phyloP scores from a whole-genome alignment of 164 flowering plant species.

The Euptelea pleiosperma region DNA sequence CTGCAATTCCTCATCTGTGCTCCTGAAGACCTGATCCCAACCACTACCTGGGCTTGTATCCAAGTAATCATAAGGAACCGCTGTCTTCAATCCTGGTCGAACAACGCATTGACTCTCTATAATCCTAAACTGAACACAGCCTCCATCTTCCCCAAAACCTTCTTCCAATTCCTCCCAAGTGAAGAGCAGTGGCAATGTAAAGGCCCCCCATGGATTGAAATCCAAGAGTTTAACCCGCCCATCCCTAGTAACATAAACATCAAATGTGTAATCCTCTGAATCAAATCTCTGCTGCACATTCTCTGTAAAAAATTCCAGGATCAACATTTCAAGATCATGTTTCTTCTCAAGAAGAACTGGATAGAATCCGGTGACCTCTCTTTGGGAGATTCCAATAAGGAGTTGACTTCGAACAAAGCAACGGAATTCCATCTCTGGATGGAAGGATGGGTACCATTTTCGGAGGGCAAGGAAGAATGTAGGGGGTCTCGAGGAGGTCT shows the following conservation, averaged over 20 bases:
- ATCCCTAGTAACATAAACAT: constrained; percentile 71
- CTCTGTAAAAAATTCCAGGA: constrained; percentile 42
- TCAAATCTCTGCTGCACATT: constrained; percentile 47
- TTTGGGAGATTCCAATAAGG: constrained; percentile 76
- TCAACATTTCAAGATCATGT: constrained; percentile 30
- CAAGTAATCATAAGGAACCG: constrained; percentile 90
- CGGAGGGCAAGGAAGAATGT: constrained; percentile 78
- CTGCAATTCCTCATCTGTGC: constrained; percentile 52
- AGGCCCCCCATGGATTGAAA: constrained; percentile 84
- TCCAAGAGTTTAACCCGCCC: constrained; percentile 70
- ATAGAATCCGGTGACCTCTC: constrained; percentile 81
- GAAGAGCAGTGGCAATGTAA: constrained; percentile 73
- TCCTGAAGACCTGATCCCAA: constrained; percentile 89
- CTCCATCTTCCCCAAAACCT: constrained; percentile 16
- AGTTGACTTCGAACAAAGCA: constrained; percentile 50
- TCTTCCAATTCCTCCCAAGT: constrained; percentile 82
- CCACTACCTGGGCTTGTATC: constrained; percentile 86
- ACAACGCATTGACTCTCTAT: constrained; percentile 70
- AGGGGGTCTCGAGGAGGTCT: constrained; percentile 49
- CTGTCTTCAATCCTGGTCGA: constrained; percentile 88
- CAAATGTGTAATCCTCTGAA: constrained; percentile 71
- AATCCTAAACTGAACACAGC: constrained; percentile 52
- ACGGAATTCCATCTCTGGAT: constrained; percentile 89
- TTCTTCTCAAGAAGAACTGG: constrained; percentile 59
- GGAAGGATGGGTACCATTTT: constrained; percentile 72